phyloP scores from a whole-genome alignment of 768 basidiomycete genomes.

The Candolleomyces eurysporus region DNA sequence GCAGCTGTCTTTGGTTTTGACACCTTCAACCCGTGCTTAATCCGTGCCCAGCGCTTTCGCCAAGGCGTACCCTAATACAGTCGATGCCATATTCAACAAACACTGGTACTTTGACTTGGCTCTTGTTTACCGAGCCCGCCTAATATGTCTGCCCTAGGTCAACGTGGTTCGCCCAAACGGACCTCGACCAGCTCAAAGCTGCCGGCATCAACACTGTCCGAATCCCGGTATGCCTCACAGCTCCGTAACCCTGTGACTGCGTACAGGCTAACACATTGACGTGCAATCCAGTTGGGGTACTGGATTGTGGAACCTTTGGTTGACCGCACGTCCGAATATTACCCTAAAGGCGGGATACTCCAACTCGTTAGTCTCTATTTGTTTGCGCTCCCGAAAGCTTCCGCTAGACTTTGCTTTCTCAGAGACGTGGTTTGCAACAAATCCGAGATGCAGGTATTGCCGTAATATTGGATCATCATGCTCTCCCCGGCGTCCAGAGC shows the following conservation, averaged over 20 bases:
- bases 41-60: constrained; percentile 51
- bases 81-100: constrained; percentile 52
- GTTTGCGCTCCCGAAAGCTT: too few relatives aligned
- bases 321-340: constrained; percentile 56
- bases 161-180: constrained; percentile 67
- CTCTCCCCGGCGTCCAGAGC: constrained; percentile 66
- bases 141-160: constrained; percentile 34
- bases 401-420: too few relatives aligned
- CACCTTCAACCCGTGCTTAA: not conserved
- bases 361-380: constrained; percentile 48
- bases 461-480: constrained; percentile 67
- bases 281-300: constrained; percentile 59
- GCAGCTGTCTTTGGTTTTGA: not conserved
- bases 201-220: constrained; percentile 75
- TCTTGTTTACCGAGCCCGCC: not conserved
- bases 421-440: constrained; percentile 56
- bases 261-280: constrained; percentile 1
- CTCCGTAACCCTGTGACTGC: not conserved
- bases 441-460: constrained; percentile 61
- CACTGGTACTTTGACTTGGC: constrained; percentile 51
- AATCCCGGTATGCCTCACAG: constrained; percentile 54
- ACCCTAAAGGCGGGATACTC: constrained; percentile 65
- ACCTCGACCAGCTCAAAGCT: constrained; percentile 52
- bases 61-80: constrained; percentile 54
- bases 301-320: constrained; percentile 81